A percentile compares a stretch with the other conserved stretches of the same genome.
Conservation (phyloP, 441 rosid species). For the Corymbia citriodora region DNA sequence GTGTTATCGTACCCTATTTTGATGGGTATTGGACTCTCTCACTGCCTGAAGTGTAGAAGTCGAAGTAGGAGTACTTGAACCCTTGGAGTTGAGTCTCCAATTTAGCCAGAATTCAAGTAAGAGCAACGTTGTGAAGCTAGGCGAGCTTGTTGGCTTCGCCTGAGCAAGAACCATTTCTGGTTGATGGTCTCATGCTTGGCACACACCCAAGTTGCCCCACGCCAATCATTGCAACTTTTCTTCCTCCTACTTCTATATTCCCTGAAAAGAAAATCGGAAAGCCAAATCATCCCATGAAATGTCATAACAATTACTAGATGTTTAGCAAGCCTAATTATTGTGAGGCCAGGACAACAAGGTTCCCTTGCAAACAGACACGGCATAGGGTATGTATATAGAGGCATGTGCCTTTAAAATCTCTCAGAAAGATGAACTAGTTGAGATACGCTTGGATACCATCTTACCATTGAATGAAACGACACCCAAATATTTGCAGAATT, state of each 20-base stretch:
- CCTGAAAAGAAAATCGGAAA: background rate
- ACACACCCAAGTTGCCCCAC: background rate
- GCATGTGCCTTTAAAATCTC: background rate
- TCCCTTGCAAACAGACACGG: background rate
- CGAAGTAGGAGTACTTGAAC: background rate
- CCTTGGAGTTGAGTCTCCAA: background rate
- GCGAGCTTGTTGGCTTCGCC: conserved; percentile 15
- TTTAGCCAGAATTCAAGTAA: background rate
- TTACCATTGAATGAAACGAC: background rate
- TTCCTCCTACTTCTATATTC: background rate
- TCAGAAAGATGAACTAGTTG: background rate
- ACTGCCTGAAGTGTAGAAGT: background rate
- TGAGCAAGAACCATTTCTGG: background rate
- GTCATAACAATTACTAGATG: background rate
- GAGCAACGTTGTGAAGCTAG: conserved; percentile 12
- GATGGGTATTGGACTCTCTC: background rate
- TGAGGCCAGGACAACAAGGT: background rate
- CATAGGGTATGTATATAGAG: background rate
- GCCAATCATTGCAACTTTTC: background rate
- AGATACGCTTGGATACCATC: background rate
- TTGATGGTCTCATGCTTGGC: conserved; percentile 5
- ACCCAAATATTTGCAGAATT: background rate
- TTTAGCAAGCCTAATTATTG: background rate
- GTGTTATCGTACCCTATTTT: too few species aligned
- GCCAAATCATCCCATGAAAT: background rate